Conservation (phyloP, 441 rosid species). For the Macaranga tanarius region DNA sequence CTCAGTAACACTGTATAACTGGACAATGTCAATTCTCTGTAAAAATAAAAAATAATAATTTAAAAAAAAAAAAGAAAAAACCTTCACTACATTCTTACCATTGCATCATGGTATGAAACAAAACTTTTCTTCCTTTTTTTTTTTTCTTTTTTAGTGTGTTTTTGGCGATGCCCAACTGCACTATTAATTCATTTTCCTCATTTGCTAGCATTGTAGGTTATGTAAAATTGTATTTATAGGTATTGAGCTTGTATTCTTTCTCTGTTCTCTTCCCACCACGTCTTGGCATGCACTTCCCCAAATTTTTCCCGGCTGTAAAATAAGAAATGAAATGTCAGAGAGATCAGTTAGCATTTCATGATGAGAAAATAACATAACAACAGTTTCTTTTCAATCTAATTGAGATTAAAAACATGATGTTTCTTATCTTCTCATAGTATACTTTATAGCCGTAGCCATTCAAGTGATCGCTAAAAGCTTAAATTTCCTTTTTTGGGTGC, state of each 20-base stretch:
- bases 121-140: constrained; percentile 15
- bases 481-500: no score
- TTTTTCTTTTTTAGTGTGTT: neutral
- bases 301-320: constrained; percentile 79
- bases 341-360: neutral
- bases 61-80: neutral
- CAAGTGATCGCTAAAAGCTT: no score
- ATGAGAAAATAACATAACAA: no score
- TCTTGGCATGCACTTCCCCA: constrained; percentile 90
- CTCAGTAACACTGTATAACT: no score
- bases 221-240: constrained; percentile 43
- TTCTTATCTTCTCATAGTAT: no score
- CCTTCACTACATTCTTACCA: constrained; percentile 11
- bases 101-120: constrained; percentile 17
- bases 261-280: constrained; percentile 98
- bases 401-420: no score
- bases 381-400: neutral
- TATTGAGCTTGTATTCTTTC: constrained; percentile 96
- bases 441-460: no score
- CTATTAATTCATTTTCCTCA: constrained; percentile 13
- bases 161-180: constrained; percentile 22
- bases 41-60: neutral
- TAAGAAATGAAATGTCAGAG: neutral
- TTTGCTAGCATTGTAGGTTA: constrained; percentile 6
- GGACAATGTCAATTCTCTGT: constrained; percentile 12